A percentile compares a stretch with the other conserved stretches of the same genome.
phyloP scores from a whole-genome alignment of 2,329 filamentous ascomycete genomes.

The Xylariales sp. region DNA sequence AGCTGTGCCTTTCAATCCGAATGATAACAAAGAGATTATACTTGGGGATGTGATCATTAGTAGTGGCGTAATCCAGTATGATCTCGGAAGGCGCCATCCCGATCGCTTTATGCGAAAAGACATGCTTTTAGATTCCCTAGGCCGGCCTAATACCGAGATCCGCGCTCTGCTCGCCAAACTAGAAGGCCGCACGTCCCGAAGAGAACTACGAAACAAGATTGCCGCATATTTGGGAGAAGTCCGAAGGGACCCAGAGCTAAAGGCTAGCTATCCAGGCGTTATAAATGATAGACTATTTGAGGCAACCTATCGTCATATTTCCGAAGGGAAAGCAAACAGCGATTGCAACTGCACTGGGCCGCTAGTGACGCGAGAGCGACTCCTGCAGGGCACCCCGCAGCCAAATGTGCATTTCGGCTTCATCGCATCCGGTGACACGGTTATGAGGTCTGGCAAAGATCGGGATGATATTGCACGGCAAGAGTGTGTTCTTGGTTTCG shows the following conservation, averaged over 20 bases:
- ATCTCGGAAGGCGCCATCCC: constrained; percentile 1
- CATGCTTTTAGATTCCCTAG: background rate
- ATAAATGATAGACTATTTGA: background rate
- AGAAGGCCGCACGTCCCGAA: no score
- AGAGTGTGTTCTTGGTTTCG: background rate
- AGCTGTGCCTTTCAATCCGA: background rate
- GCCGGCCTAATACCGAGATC: background rate
- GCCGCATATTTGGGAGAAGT: no score
- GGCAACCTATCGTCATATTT: background rate
- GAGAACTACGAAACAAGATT: background rate
- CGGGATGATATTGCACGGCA: background rate
- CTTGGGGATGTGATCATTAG: constrained; percentile 19
- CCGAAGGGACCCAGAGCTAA: background rate
- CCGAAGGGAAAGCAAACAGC: background rate
- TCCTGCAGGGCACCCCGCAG: background rate
- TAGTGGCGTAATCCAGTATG: constrained; percentile 11
- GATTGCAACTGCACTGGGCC: background rate
- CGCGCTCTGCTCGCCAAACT: background rate
- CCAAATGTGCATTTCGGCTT: background rate
- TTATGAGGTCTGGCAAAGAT: background rate
- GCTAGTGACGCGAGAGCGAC: background rate
- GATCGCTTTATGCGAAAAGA: background rate
- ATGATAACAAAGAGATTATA: background rate
- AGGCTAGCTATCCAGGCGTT: background rate
- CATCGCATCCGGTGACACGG: background rate